These are phyloP conservation scores for Alternaria panax DNA, from an alignment of 2,329 filamentous ascomycete genomes.

Conservation along the genomic window DNA sequence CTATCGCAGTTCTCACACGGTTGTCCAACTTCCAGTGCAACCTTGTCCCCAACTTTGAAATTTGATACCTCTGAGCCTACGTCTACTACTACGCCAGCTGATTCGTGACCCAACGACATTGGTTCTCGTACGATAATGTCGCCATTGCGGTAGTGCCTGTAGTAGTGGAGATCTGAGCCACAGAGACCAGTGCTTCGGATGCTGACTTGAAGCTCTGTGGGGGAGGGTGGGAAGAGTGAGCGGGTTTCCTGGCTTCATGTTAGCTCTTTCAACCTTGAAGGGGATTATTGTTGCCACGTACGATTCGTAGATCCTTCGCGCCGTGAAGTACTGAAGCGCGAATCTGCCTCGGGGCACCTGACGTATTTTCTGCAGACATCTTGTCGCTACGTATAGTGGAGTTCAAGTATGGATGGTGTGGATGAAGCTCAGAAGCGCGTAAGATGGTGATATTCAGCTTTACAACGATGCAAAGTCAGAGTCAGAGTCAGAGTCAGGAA, in stretches of 20 bases:
- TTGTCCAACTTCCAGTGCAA: conserved; percentile 91
- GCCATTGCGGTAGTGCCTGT: conserved; percentile 84
- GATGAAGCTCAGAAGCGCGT: background rate
- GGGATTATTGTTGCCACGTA: conserved; percentile 42
- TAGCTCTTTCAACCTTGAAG: background rate
- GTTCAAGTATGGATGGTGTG: background rate
- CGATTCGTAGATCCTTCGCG: conserved; percentile 66
- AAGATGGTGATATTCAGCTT: background rate
- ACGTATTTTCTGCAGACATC: conserved; percentile 32
- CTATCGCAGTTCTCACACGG: conserved; percentile 73
- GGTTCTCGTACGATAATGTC: conserved; percentile 83
- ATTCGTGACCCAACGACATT: conserved; percentile 81
- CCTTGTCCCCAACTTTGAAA: conserved; percentile 77
- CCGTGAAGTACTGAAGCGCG: conserved; percentile 66
- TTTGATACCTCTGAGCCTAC: conserved; percentile 69
- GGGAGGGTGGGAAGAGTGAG: conserved; percentile 54
- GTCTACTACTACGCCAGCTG: conserved; percentile 77
- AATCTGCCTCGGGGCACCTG: conserved; percentile 47
- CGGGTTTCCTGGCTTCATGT: conserved; percentile 59
- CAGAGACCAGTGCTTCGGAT: conserved; percentile 73
- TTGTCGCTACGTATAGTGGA: conserved; percentile 4
- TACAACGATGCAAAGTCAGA: background rate
- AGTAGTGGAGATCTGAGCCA: conserved; percentile 82
- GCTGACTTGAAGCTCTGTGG: conserved; percentile 68
- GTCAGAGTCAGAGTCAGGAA: background rate